Percentiles rank a stretch among this genome's conserved stretches.
Conservation (phyloP, 257 asterid genomes). For the Petrea volubilis region DNA sequence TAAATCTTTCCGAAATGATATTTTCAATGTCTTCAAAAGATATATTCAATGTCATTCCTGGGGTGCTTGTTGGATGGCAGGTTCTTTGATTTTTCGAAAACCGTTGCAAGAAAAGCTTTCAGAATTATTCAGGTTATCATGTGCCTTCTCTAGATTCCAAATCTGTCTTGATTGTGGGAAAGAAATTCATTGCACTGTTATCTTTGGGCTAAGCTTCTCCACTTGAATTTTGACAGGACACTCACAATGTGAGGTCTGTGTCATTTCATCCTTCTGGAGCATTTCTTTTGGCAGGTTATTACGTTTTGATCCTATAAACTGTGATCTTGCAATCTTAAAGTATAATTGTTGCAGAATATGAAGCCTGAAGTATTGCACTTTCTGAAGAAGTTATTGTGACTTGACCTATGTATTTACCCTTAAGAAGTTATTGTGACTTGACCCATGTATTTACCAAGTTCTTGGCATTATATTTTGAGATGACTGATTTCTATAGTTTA, state of each 20-base stretch:
- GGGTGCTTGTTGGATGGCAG: constrained; percentile 37
- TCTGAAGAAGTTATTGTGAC: background rate
- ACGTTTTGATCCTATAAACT: constrained; percentile 14
- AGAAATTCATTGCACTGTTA: constrained; percentile 3
- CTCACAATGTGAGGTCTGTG: constrained; percentile 73
- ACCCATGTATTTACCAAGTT: background rate
- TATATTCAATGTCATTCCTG: constrained; percentile 5
- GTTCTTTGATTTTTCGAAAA: constrained; percentile 86
- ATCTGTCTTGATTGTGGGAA: constrained; percentile 6
- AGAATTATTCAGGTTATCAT: constrained; percentile 71
- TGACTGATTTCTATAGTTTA: background rate
- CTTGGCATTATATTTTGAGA: constrained; percentile 5
- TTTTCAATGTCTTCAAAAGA: background rate
- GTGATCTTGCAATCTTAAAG: constrained; percentile 13
- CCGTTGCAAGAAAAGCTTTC: constrained; percentile 76
- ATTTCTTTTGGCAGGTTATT: constrained; percentile 78
- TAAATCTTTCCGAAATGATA: background rate
- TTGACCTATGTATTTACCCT: no score
- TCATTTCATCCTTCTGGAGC: constrained; percentile 78
- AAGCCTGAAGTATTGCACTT: background rate
- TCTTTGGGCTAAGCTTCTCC: constrained; percentile 23
- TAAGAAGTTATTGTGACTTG: background rate
- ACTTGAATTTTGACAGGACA: constrained; percentile 48
- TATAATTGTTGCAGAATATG: constrained; percentile 1
- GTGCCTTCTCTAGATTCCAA: constrained; percentile 13